Evolutionary conservation across 106 monocot species (phyloP).

Genomic region (Acanthochlamys bracteata): DNA sequence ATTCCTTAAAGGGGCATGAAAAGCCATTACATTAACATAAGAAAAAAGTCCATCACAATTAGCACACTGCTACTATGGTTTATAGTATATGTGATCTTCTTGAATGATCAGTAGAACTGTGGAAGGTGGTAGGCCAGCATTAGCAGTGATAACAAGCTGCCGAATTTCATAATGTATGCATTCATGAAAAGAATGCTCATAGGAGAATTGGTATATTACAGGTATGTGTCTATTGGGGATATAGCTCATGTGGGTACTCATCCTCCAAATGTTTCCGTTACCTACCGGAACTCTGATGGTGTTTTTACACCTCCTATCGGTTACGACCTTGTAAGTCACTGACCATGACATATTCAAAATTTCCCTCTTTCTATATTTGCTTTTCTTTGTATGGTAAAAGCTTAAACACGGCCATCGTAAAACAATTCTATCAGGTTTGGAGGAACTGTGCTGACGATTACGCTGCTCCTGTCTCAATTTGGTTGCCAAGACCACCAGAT

Average conservation of each 20-base stretch:
- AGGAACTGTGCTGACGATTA: slow-evolving; percentile 88
- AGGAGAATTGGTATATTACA: slow-evolving; percentile 17
- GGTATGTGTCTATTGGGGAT: slow-evolving; percentile 87
- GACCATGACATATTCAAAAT: not conserved
- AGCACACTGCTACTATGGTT: too few species aligned
- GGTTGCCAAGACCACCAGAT: slow-evolving; percentile 83
- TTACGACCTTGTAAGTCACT: slow-evolving; percentile 75
- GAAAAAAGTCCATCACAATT: too few species aligned
- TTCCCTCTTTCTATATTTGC: not conserved
- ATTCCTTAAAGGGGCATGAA: too few species aligned
- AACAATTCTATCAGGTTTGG: slow-evolving; percentile 52
- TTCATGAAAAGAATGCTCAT: not conserved
- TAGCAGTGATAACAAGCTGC: too few species aligned
- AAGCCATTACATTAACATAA: too few species aligned
- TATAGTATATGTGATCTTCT: too few species aligned
- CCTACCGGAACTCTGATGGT: slow-evolving; percentile 49
- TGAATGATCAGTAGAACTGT: too few species aligned
- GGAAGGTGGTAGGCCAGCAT: too few species aligned
- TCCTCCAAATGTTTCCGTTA: slow-evolving; percentile 70
- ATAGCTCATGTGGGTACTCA: slow-evolving; percentile 68
- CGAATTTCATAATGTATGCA: too few species aligned
- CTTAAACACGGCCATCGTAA: not conserved
- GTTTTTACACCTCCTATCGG: slow-evolving; percentile 75
- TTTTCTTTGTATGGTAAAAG: not conserved
- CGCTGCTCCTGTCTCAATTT: slow-evolving; percentile 57